Conservation (phyloP, 164 flowering plant species). For the Umbilicus rupestris region DNA sequence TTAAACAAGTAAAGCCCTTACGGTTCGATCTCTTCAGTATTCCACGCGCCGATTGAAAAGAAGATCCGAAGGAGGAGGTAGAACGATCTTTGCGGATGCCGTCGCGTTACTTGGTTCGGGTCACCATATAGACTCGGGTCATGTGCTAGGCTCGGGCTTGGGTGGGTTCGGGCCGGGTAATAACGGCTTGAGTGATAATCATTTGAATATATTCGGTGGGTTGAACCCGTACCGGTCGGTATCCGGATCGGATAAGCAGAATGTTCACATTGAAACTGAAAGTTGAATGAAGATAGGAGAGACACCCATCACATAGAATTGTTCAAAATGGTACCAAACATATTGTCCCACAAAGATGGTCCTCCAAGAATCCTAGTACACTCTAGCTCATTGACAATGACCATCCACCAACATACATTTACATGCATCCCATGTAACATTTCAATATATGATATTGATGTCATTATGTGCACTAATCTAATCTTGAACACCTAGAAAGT, state of each 20-base stretch:
- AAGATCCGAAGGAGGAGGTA: too few species aligned
- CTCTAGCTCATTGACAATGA: slow-evolving; percentile 6
- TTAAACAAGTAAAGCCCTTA: too few species aligned
- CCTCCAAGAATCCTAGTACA: not conserved
- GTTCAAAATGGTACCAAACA: slow-evolving; percentile 2
- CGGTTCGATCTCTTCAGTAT: too few species aligned
- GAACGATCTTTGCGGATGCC: too few species aligned
- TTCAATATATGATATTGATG: not conserved
- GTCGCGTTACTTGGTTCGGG: too few species aligned
- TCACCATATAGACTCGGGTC: too few species aligned
- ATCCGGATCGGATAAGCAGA: slow-evolving; percentile 13
- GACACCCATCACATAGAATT: slow-evolving; percentile 5
- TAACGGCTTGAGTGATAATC: slow-evolving; percentile 17
- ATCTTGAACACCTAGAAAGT: too few species aligned
- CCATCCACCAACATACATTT: not conserved
- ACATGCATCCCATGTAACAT: not conserved
- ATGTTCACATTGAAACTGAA: too few species aligned
- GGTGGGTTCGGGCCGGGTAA: too few species aligned
- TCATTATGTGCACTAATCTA: not conserved
- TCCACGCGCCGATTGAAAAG: too few species aligned
- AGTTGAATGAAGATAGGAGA: not conserved
- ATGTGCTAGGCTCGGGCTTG: too few species aligned
- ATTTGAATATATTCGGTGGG: slow-evolving; percentile 34
- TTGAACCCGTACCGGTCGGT: slow-evolving; percentile 26
- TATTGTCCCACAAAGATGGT: not conserved